Percentiles rank a stretch among this genome's conserved stretches.
Conservation (phyloP, 805 yeast genomes). For the Candida montana region DNA sequence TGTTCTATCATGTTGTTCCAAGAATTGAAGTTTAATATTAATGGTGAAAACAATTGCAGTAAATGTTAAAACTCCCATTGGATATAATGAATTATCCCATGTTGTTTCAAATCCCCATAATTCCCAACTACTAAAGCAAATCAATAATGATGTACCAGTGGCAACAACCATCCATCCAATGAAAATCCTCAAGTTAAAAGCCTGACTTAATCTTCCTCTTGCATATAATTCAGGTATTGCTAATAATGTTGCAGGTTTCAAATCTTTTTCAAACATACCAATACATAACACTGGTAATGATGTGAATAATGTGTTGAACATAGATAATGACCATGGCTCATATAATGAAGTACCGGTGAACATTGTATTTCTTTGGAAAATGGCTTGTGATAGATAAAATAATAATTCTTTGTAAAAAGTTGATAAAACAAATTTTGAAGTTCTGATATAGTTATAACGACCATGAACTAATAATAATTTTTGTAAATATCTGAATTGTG, state of each 20-base stretch:
- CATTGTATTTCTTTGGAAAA: slow-evolving; percentile 79
- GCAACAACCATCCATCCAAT: slow-evolving; percentile 76
- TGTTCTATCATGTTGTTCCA: slow-evolving; percentile 76
- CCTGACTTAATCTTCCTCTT: slow-evolving; percentile 67
- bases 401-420: slow-evolving; percentile 93
- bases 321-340: slow-evolving; percentile 94
- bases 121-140: slow-evolving; percentile 61
- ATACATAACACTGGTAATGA: slow-evolving; percentile 85
- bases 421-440: slow-evolving; percentile 84
- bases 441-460: slow-evolving; percentile 87
- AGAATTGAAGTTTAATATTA: slow-evolving; percentile 69
- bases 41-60: slow-evolving; percentile 69
- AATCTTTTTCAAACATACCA: slow-evolving; percentile 94
- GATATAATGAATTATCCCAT: slow-evolving; percentile 72
- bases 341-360: slow-evolving; percentile 91
- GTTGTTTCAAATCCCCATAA: slow-evolving; percentile 69
- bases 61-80: slow-evolving; percentile 72
- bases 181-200: slow-evolving; percentile 67
- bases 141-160: slow-evolving; percentile 61
- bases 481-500: slow-evolving; percentile 80
- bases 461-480: slow-evolving; percentile 92
- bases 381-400: slow-evolving; percentile 83
- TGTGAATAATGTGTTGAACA: slow-evolving; percentile 95
- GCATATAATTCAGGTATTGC: slow-evolving; percentile 89
- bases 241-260: slow-evolving; percentile 78